Percentiles rank a stretch among this genome's conserved stretches.
phyloP scores from a whole-genome alignment of 2,329 filamentous ascomycete species.

The Aspergillus sp. region DNA sequence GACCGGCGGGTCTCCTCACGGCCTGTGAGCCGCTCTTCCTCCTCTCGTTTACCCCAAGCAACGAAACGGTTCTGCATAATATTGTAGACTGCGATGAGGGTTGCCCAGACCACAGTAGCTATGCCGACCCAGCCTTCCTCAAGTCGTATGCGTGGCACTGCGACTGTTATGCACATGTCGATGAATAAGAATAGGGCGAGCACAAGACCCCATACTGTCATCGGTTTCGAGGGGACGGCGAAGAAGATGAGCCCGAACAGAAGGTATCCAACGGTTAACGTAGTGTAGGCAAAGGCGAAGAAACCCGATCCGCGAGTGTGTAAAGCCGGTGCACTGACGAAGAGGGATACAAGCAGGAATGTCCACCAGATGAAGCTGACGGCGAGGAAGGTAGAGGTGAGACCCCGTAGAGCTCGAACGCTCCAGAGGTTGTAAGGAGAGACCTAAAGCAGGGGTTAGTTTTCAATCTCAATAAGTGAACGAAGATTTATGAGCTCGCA shows the following conservation, averaged over 20 bases:
- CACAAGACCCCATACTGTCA: constrained; percentile 70
- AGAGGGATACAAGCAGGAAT: constrained; percentile 80
- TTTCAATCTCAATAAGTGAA: neutral
- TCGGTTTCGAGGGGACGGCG: constrained; percentile 73
- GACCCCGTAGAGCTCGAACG: constrained; percentile 74
- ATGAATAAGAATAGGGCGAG: constrained; percentile 68
- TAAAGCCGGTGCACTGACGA: constrained; percentile 85
- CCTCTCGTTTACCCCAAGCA: constrained; percentile 86
- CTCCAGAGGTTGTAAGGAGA: constrained; percentile 95
- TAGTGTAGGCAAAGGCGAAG: constrained; percentile 81
- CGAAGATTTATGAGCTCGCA: neutral
- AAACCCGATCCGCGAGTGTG: constrained; percentile 89
- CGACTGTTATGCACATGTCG: constrained; percentile 75
- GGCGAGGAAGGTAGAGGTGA: constrained; percentile 73
- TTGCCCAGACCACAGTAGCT: constrained; percentile 77
- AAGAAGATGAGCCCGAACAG: constrained; percentile 83
- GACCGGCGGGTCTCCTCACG: constrained; percentile 82
- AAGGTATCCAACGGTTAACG: constrained; percentile 73
- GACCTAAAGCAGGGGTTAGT: constrained; percentile 44
- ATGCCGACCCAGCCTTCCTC: constrained; percentile 95
- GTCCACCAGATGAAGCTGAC: constrained; percentile 91
- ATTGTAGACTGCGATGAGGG: constrained; percentile 76
- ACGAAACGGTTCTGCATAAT: constrained; percentile 78
- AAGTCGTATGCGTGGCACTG: constrained; percentile 70
- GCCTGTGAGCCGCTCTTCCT: constrained; percentile 89